Evolutionary conservation across 1,284 basidiomycete genomes (phyloP), one percentile per base, ranked within the genome.

Genomic region (Melampsora americana): DNA sequence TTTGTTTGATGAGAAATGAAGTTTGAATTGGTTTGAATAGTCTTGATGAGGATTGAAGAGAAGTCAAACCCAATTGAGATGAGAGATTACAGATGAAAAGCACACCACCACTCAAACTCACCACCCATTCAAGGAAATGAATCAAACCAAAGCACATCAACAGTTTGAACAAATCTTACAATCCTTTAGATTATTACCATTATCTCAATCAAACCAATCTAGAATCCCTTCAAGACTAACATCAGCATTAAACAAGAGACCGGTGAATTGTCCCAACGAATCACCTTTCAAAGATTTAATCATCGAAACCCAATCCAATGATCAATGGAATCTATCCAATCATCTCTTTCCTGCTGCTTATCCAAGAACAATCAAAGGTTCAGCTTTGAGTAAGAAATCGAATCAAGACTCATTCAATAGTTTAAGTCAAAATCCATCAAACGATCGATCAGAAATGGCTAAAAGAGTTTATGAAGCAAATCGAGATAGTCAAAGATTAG

Each of bases 261-360:
- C 53, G 4, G 9, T 9, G 1, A 56, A 11, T 23, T 42, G 6
- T 42, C 12, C 28, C 1, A 30, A 26, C 39, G 30, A 60, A 18
- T 23, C 26, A 39, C 71, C 71, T 9, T 74, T 74, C 39, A 14
- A 39, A 42, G 71, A 74, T 67, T 53, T 78, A 79, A 12, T 69
- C 78, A 12, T 69, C n/a, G 80, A 81, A 9, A 73, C 71, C 32
- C 78, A 73, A 23, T 68, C 77, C 28, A 79, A 83, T 71, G 76
- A 69, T 32, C 79, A 80, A 14, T 89, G 85, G 80, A 82, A 79
- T 18, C 80, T 86, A 5, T 87, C 87, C 0, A 90, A 90, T 0
- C 92, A 93, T 80, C 81, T 92, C 44, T 82, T 91, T n/a, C 90
- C 90, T 0, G 88, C 89, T 5, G 88, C 89, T 0, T 87, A 87